Conservation (phyloP, 2,329 filamentous ascomycete genomes). For the Periconia digitata region DNA sequence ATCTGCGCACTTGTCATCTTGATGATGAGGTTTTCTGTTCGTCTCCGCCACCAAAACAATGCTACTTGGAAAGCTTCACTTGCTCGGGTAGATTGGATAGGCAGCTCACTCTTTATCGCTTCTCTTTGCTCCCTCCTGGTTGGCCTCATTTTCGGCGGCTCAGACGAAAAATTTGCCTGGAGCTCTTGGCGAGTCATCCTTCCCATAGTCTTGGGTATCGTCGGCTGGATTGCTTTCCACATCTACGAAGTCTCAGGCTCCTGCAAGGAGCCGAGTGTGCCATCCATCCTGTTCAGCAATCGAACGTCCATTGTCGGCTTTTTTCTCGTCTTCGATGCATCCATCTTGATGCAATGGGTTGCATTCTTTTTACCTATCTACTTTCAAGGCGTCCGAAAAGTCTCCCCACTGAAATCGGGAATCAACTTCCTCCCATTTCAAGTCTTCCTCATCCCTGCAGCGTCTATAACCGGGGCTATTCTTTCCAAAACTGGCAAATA, state of each 20-base stretch:
- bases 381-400: constrained; percentile 14
- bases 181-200: constrained; percentile 41
- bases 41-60: constrained; percentile 33
- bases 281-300: constrained; percentile 13
- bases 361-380: constrained; percentile 20
- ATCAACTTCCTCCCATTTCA: constrained; percentile 13
- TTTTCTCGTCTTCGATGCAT: constrained; percentile 7
- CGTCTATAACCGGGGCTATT: constrained; percentile 4
- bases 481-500: constrained; percentile 28
- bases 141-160: constrained; percentile 47
- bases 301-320: constrained; percentile 12
- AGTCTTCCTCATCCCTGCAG: constrained; percentile 4
- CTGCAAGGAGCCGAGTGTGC: constrained; percentile 11
- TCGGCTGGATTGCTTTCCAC: constrained; percentile 40
- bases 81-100: constrained; percentile 41
- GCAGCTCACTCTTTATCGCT: constrained; percentile 45
- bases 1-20: constrained; percentile 19
- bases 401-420: constrained; percentile 8
- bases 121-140: constrained; percentile 38
- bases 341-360: constrained; percentile 7
- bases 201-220: constrained; percentile 47
- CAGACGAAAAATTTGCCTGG: constrained; percentile 47
- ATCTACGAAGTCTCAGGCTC: constrained; percentile 38
- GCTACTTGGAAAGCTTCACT: constrained; percentile 1
- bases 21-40: constrained; percentile 21